Percentiles rank a stretch among this genome's conserved stretches.
Evolutionary conservation across 768 basidiomycete species (phyloP).

Genomic region (Russula olivacea): DNA sequence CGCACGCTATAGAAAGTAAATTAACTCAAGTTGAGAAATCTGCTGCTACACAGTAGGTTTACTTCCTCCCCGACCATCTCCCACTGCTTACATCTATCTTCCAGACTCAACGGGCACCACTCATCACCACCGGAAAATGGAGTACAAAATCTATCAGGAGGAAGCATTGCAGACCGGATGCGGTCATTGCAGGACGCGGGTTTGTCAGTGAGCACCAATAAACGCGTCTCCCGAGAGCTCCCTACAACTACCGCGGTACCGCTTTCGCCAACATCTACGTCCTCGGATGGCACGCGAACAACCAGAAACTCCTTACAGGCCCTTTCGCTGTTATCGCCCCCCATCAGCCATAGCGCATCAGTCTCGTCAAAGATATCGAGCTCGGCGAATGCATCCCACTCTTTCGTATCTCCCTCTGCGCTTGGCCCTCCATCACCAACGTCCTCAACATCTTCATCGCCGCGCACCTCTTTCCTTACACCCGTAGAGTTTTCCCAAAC

Average conservation of each 20-base stretch:
- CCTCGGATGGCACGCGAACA: constrained; percentile 27
- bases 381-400: constrained; percentile 38
- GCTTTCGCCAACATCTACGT: constrained; percentile 32
- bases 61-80: background rate
- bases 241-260: constrained; percentile 34
- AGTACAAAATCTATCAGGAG: constrained; percentile 41
- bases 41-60: constrained; percentile 30
- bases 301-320: constrained; percentile 24
- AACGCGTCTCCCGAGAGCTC: constrained; percentile 53
- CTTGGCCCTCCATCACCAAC: constrained; percentile 74
- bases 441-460: constrained; percentile 63
- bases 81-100: constrained; percentile 14
- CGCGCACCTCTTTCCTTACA: constrained; percentile 37
- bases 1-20: constrained; percentile 42
- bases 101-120: constrained; percentile 20
- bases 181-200: constrained; percentile 70
- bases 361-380: constrained; percentile 28
- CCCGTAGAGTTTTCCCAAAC: constrained; percentile 54
- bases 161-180: constrained; percentile 76
- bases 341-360: constrained; percentile 26
- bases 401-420: constrained; percentile 61
- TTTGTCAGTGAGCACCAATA: constrained; percentile 45
- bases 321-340: constrained; percentile 22
- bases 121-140: constrained; percentile 14
- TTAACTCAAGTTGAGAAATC: constrained; percentile 43